Base-by-base conservation (phyloP, 495 filamentous ascomycete species). In the Daldinia bambusicola region DNA sequence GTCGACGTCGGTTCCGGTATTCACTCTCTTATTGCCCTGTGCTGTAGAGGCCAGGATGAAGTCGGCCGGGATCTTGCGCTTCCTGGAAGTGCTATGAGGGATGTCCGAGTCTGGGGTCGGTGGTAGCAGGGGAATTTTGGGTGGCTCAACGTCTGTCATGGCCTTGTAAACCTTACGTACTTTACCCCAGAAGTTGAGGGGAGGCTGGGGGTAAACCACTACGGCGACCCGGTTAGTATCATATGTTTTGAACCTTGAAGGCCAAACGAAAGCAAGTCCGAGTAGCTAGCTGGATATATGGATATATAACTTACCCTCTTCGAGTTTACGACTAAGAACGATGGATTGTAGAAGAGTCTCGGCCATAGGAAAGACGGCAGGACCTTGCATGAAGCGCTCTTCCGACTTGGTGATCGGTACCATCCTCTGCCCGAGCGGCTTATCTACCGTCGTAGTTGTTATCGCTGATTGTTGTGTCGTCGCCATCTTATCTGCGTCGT, bases 301-400 rank as follows among this genome's bases (percentile, higher is more conserved):
- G 26, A 38, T 63, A 13, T 9, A 32, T 55, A 26, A 67, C 75
- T 70, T 74, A 77, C 75, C 36, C 1, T 26, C 14, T 58, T 60
- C 65, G 13, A 76, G 63, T 20, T 71, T 43, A 6, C 64, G n/a
- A 34, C 70, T 74, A 8, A 77, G 58, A 14, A 53, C 13, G 10
- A 76, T 12, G 12, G 70, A 61, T 36, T 77, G 75, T 31, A 74
- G 58, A n/a, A 74, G 61, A 9, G 74, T 74, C 32, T 77, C 75
- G 10, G 66, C 74, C 74, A 76, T 76, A 16, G 75, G 74, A 60
- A 76, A 77, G n/a, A 76, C 10, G 40, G 74, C 74, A 38, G 75
- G 75, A 10, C 75, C 75, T 6, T 65, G 68, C 8, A 72, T 50
- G 51, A 74, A 77, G 9, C 57, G 59, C 10, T 48, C 22, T 5